A percentile compares a stretch with the other conserved stretches of the same genome.
Conservation (phyloP, 148 eudicot species). For the Polygonum maritimum region DNA sequence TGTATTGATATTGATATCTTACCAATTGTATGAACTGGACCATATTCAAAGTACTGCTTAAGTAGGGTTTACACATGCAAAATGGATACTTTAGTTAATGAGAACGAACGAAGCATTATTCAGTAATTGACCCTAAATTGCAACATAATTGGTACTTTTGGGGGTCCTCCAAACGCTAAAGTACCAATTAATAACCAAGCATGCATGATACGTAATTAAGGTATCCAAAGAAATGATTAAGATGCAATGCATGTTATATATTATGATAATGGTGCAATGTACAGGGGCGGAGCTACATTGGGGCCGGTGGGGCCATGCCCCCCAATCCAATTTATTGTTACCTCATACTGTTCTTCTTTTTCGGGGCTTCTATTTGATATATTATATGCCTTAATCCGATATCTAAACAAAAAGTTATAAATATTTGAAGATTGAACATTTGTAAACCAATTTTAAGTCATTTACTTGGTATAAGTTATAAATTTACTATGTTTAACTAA, state of each 20-base stretch:
- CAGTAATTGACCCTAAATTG: not conserved
- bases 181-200: not conserved
- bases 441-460: no score
- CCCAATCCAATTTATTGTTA: no score
- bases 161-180: slow-evolving; percentile 2
- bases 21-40: not conserved
- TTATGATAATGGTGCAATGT: not conserved
- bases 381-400: no score
- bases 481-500: no score
- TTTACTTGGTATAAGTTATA: no score
- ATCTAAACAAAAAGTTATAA: no score
- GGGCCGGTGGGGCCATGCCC: no score
- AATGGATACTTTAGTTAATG: not conserved
- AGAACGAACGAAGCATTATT: not conserved
- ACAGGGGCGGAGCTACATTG: no score
- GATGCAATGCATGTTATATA: not conserved
- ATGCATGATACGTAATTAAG: not conserved
- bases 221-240: slow-evolving; percentile 4
- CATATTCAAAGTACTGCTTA: not conserved
- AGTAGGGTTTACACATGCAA: not conserved
- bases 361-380: no score
- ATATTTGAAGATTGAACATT: no score
- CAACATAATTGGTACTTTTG: not conserved
- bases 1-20: not conserved
- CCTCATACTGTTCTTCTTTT: no score